Evolutionary conservation across 441 rosid species (phyloP), one percentile per base, ranked within the genome.

Genomic region (Populus tomentosa): DNA sequence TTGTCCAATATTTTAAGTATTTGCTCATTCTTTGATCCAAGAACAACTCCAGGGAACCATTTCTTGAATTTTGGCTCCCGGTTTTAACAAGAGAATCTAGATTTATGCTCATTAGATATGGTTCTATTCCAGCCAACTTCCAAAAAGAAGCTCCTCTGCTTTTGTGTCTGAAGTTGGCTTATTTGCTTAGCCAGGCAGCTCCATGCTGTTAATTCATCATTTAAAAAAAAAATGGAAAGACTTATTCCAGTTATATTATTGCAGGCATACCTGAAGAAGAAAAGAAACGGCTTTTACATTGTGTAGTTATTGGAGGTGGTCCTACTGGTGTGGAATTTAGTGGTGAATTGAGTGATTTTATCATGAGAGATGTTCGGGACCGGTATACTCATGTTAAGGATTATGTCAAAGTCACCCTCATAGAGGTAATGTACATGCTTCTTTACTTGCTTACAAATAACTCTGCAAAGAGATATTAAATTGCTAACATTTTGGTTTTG

Each of bases 251-350:
- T 16, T 5, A 38, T 7, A 28, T 75, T 32, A 67, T 72, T 74
- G 13, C 82, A 95, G 99, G 99, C 81, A 86, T 92, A 78, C 80
- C 89, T 2, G 89, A 84, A 77, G 94, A 86, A 42, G 99, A 95
- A 80, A 95, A 84, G 90, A 87, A 84, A 71, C 91, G 95, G 24
- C 85, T 95, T 68, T 69, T 94, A 78, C 98, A 91, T 75, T 94
- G 95, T 42, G 98, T 91, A 61, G 94, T 95, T 30, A 89, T 95
- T 53, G 99, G 98, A 67, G 99, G 99, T 74, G 97, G 99, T 5
- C 98, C 98, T 0, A 94, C 97, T 9, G 98, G 99, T n/a, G 98
- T 94, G 4, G 98, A 95, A 82, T 94, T 95, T n/a, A 94, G 98
- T 5, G 97, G 97, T 74, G 98, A 95, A 83, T 75, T 95, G 83